Evolutionary conservation across 805 yeast genomes (phyloP).

Genomic region (Blastobotrys attinorum): DNA sequence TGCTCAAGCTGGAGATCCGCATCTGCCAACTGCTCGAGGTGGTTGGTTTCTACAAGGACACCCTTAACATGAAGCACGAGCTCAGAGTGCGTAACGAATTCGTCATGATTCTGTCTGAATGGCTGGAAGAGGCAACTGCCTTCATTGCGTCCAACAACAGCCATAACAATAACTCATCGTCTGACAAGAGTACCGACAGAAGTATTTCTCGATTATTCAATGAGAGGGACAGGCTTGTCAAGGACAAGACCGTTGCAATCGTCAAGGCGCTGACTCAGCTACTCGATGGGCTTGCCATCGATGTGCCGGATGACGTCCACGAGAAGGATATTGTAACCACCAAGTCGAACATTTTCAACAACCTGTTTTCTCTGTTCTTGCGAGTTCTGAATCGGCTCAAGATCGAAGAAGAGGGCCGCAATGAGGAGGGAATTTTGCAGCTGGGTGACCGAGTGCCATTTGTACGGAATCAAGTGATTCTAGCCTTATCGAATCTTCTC

Average conservation of each 20-base stretch:
- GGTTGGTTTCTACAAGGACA: constrained; percentile 19
- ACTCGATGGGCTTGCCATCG: constrained; percentile 16
- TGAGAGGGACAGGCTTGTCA: constrained; percentile 14
- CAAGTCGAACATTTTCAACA: constrained; percentile 38
- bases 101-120: constrained; percentile 19
- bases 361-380: constrained; percentile 40
- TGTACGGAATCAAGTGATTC: constrained; percentile 54
- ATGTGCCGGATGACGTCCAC: constrained; percentile 12
- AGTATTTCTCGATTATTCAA: neutral
- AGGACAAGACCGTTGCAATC: constrained; percentile 16
- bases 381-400: constrained; percentile 36
- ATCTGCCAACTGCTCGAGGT: constrained; percentile 20
- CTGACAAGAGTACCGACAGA: constrained; percentile 4
- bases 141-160: no score
- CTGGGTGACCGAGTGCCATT: constrained; percentile 13
- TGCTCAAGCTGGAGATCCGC: constrained; percentile 15
- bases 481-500: constrained; percentile 59
- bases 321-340: constrained; percentile 25
- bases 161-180: neutral
- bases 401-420: constrained; percentile 19
- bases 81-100: constrained; percentile 17
- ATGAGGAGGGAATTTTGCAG: constrained; percentile 3
- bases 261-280: constrained; percentile 15
- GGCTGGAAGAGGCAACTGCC: constrained; percentile 18
- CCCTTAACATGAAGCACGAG: constrained; percentile 19